phyloP scores from a whole-genome alignment of 805 yeast species.

The Teunomyces stri region DNA sequence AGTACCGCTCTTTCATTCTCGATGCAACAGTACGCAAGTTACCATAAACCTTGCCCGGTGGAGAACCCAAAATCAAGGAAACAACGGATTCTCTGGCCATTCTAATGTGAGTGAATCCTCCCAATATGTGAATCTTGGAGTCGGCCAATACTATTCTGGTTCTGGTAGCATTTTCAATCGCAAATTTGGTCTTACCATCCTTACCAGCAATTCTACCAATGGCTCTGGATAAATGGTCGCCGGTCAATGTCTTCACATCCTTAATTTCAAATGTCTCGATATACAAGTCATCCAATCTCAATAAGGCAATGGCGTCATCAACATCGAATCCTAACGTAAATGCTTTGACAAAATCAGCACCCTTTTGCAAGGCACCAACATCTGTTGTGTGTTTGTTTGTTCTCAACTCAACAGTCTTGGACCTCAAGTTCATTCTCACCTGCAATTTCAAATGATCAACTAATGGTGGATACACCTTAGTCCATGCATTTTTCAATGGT shows the following conservation, averaged over 20 bases:
- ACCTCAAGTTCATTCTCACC: conserved; percentile 89
- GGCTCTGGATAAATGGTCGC: conserved; percentile 97
- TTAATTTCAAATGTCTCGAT: conserved; percentile 96
- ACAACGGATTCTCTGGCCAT: conserved; percentile 99
- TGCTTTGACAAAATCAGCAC: conserved; percentile 95
- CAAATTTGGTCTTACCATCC: conserved; percentile 98
- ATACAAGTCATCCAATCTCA: conserved; percentile 92
- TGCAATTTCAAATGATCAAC: conserved; percentile 94
- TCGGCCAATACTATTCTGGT: conserved; percentile 98
- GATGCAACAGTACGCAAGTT: conserved; percentile 96
- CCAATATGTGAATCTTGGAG: conserved; percentile 91
- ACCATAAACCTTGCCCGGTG: conserved; percentile 98
- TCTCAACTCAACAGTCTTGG: conserved; percentile 84
- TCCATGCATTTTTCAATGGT: conserved; percentile 87
- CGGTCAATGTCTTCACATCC: conserved; percentile 92
- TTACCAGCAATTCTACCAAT: conserved; percentile 99
- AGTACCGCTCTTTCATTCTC: conserved; percentile 94
- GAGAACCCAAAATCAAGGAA: conserved; percentile 91
- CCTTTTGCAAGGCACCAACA: conserved; percentile 93
- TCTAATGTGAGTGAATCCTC: conserved; percentile 95
- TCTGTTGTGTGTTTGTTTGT: conserved; percentile 84
- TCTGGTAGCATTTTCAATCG: conserved; percentile 97
- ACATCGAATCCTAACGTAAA: conserved; percentile 95
- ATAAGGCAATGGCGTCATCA: conserved; percentile 93
- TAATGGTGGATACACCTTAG: conserved; percentile 90